Base-by-base conservation (phyloP, 2,329 filamentous ascomycete species). In the Amauroascus verrucosus region DNA sequence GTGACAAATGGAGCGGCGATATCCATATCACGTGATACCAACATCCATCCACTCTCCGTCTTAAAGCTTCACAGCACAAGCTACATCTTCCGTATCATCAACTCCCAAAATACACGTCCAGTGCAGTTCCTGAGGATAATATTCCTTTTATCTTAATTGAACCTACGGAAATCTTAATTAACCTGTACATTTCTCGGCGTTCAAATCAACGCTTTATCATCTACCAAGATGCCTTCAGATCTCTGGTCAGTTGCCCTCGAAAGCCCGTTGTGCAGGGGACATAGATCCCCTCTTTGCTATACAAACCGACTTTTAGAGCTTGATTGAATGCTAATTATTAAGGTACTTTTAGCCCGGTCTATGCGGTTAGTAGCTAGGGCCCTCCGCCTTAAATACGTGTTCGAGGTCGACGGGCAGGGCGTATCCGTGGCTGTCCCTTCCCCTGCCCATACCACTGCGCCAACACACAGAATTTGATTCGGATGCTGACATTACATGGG, bases 281-380 rank as follows among this genome's bases (percentile, higher is more conserved):
- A 57, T 45, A 55, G 57, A 54, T 16, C 54, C n/a, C 9, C n/a
- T 33, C 14, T n/a, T 35, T 24, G 1, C 18, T 32, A 37, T 20
- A 37, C 18, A 16, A 3, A 14, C 20, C 46, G 5, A 13, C 3
- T 28, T 26, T 6, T 7, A 13, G 9, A 11, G 13, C 20, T 38
- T 43, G 48, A n/a, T 11, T 8, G 9, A 32, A 43, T 37, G 32
- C 40, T 46, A 18, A 53, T 30, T 46, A 9, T n/a, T 47, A 5
- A 58, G 60, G 58, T 55, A 55, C 18, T 48, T 69, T 59, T 66
- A 98, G 91, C 79, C 91, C 91, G 77, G 91, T 95, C 69, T 98
- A 97, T 79, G 88, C 93, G 81, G 93, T 97, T 83, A 88, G 91
- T 95, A 16, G 22, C 20, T 9, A 5, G 16, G 8, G 18, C 35